Evolutionary conservation across 2,329 filamentous ascomycete genomes (phyloP).

Genomic region (Trichocomaceae sp.): DNA sequence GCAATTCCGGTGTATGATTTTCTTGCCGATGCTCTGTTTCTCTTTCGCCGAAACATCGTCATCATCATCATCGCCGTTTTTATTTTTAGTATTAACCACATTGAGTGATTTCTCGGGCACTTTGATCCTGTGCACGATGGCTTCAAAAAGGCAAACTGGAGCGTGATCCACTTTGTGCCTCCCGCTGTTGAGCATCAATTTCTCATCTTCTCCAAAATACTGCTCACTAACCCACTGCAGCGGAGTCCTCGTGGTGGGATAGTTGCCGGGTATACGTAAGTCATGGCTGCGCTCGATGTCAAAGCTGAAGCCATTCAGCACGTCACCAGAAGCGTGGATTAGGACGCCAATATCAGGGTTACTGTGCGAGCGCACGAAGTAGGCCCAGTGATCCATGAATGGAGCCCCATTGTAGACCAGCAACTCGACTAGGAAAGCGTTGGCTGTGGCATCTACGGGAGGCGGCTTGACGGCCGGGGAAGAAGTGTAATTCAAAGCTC

Average conservation of each 20-base stretch:
- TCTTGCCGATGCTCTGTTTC: conserved; percentile 9
- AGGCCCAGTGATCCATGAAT: conserved; percentile 35
- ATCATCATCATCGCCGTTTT: background rate
- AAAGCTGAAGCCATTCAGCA: conserved; percentile 26
- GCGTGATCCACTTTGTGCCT: background rate
- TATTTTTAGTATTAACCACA: background rate
- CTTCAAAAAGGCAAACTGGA: conserved; percentile 26
- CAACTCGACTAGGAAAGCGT: conserved; percentile 23
- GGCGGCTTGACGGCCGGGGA: background rate
- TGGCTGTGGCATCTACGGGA: background rate
- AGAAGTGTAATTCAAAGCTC: background rate
- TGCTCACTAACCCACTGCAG: conserved; percentile 26
- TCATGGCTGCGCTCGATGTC: conserved; percentile 26
- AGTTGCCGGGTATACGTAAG: conserved; percentile 11
- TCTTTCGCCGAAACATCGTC: background rate
- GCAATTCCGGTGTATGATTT: conserved; percentile 27
- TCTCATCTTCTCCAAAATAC: conserved; percentile 20
- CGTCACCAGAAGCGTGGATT: conserved; percentile 28
- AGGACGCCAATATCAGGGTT: conserved; percentile 21
- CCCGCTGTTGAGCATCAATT: conserved; percentile 23
- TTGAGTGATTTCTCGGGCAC: conserved; percentile 14
- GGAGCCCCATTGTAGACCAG: conserved; percentile 27
- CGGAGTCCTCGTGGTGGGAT: conserved; percentile 20
- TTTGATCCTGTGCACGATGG: conserved; percentile 13
- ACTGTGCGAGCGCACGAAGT: conserved; percentile 20